Conservation (phyloP, 148 eudicot species). For the Persicaria tinctoria region DNA sequence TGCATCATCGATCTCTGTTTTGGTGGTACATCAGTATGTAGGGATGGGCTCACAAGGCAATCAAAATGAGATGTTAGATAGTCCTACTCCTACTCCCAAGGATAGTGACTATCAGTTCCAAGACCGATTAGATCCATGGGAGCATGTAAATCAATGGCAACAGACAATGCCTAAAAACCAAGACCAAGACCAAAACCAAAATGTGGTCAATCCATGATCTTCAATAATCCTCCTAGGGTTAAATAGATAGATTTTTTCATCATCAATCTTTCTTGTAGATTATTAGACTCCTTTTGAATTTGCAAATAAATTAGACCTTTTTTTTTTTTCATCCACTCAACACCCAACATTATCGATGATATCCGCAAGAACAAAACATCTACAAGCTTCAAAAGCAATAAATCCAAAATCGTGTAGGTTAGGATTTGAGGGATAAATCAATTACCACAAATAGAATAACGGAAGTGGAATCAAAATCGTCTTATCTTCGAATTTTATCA, state of each 20-base stretch:
- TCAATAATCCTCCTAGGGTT: background rate
- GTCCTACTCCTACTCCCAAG: background rate
- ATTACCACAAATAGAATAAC: no score
- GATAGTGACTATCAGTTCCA: background rate
- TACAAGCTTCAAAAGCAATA: no score
- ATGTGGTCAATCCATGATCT: background rate
- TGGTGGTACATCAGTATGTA: conserved; percentile 50
- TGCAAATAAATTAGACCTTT: background rate
- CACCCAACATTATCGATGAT: no score
- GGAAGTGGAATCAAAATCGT: no score
- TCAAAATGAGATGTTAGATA: conserved; percentile 10
- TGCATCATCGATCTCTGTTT: conserved; percentile 24
- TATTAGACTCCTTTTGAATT: background rate
- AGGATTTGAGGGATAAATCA: no score
- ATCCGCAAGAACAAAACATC: no score
- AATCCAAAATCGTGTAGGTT: no score
- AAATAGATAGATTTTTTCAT: background rate
- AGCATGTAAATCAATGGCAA: background rate
- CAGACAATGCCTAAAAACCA: background rate
- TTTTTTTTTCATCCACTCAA: background rate
- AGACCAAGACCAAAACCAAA: no score
- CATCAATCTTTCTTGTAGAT: background rate
- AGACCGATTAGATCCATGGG: background rate
- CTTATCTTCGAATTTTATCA: no score
- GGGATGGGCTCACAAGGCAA: conserved; percentile 17